A percentile compares a stretch with the other conserved stretches of the same genome.
Conservation (phyloP, 768 basidiomycete species). For the Nidula microcarpa region DNA sequence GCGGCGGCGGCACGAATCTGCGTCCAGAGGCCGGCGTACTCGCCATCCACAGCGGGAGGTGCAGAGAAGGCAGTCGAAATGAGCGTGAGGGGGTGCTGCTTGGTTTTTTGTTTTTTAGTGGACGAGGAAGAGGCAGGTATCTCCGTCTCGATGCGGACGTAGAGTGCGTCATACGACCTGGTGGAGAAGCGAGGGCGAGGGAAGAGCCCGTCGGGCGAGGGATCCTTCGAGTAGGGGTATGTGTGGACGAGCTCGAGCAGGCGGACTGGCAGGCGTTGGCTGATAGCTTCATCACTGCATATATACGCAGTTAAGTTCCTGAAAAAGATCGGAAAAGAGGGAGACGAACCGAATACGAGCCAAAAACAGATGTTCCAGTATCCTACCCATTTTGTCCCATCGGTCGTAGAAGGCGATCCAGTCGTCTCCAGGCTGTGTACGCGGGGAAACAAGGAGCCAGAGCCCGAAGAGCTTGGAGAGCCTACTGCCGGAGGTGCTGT, state of each 20-base stretch:
- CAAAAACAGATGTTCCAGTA: slow-evolving; percentile 76
- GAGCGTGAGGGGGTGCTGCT: too few relatives aligned
- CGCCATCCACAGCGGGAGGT: too few relatives aligned
- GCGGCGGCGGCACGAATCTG: too few relatives aligned
- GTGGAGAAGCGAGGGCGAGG: slow-evolving; percentile 70
- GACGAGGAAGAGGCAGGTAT: slow-evolving; percentile 19
- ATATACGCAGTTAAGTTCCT: not conserved
- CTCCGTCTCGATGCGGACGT: slow-evolving; percentile 63
- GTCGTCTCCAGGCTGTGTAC: slow-evolving; percentile 48
- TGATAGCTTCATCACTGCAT: slow-evolving; percentile 54
- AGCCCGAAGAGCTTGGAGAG: slow-evolving; percentile 69
- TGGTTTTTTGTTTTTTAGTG: too few relatives aligned
- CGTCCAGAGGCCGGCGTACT: too few relatives aligned
- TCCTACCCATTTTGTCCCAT: slow-evolving; percentile 72
- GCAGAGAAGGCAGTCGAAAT: too few relatives aligned
- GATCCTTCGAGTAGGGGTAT: slow-evolving; percentile 56
- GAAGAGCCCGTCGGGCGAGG: slow-evolving; percentile 40
- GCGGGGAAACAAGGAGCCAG: slow-evolving; percentile 59
- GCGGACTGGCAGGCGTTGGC: slow-evolving; percentile 60
- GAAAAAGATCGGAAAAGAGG: not conserved
- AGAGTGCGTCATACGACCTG: slow-evolving; percentile 57
- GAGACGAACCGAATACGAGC: slow-evolving; percentile 61
- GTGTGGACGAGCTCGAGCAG: slow-evolving; percentile 65
- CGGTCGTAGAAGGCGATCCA: slow-evolving; percentile 66
- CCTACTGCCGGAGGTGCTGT: slow-evolving; percentile 76